A percentile compares a stretch with the other conserved stretches of the same genome.
Conservation (phyloP, 192 early-diverging fungal genomes). For the Backusella luteola region DNA sequence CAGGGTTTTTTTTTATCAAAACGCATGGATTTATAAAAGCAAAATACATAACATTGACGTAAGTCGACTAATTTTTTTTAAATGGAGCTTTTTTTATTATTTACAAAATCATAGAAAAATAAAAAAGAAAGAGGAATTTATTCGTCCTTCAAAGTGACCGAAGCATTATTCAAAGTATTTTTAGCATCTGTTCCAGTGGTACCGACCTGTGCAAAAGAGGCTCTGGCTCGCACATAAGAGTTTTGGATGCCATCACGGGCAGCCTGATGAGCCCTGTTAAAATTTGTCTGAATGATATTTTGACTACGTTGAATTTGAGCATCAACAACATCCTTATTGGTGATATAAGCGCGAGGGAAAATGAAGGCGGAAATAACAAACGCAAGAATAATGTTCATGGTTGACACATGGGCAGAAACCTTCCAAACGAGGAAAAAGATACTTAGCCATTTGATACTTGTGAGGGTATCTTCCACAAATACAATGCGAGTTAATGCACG, state of each 20-base stretch:
- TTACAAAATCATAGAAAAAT: neutral
- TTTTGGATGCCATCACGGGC: slow-evolving; percentile 10
- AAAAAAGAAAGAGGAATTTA: slow-evolving; percentile 1
- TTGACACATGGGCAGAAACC: slow-evolving; percentile 23
- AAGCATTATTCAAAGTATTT: slow-evolving; percentile 21
- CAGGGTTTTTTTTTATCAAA: neutral
- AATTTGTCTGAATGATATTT: neutral
- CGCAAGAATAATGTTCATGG: slow-evolving; percentile 5
- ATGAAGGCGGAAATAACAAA: slow-evolving; percentile 20
- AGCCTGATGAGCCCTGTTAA: slow-evolving; percentile 6
- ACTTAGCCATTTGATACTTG: slow-evolving; percentile 23
- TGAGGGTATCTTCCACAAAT: slow-evolving; percentile 21
- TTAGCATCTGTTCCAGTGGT: slow-evolving; percentile 35
- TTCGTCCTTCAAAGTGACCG: slow-evolving; percentile 20
- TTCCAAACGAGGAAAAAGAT: slow-evolving; percentile 21
- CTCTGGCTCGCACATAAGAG: slow-evolving; percentile 23
- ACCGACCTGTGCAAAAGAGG: slow-evolving; percentile 23
- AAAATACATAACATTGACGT: neutral
- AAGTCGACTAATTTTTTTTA: neutral
- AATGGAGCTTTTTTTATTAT: neutral
- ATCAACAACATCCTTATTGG: slow-evolving; percentile 29
- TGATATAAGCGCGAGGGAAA: slow-evolving; percentile 25
- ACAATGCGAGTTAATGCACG: slow-evolving; percentile 21
- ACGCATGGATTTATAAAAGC: neutral
- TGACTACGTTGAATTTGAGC: slow-evolving; percentile 21